These are phyloP conservation scores for Venturia effusa DNA, from an alignment of 2,329 filamentous ascomycete species.

Conservation along the genomic window DNA sequence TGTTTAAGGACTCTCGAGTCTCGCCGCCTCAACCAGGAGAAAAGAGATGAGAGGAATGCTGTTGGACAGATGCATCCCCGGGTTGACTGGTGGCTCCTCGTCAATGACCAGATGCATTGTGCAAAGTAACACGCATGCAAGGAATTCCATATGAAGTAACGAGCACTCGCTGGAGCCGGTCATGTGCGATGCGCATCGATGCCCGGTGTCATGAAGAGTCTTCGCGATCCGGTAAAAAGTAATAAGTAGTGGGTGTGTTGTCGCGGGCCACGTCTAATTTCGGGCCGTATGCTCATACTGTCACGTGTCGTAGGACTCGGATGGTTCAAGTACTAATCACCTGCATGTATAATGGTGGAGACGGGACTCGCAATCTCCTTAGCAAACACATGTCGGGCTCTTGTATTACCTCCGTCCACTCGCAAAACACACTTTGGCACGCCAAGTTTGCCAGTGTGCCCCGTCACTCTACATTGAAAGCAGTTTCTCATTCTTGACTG, in stretches of 20 bases:
- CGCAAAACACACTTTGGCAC: too few species aligned
- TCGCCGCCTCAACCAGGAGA: not conserved
- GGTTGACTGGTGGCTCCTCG: too few species aligned
- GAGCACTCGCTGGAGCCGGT: not conserved
- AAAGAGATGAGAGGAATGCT: not conserved
- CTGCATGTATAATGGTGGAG: too few species aligned
- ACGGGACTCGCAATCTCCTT: not conserved
- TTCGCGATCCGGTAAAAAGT: too few species aligned
- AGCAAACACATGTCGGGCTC: not conserved
- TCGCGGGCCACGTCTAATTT: too few species aligned
- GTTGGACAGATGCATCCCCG: too few species aligned
- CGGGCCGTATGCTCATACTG: too few species aligned
- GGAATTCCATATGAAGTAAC: not conserved
- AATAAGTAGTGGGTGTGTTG: not conserved
- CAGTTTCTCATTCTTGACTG: too few species aligned
- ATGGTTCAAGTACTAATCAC: too few species aligned
- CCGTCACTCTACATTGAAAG: too few species aligned
- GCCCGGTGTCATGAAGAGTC: not conserved
- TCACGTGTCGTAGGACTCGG: not conserved
- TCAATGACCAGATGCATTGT: not conserved
- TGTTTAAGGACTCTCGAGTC: not conserved
- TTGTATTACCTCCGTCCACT: not conserved
- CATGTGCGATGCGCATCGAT: not conserved
- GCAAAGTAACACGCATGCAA: not conserved
- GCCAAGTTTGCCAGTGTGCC: too few species aligned